Evolutionary conservation across 1,284 basidiomycete genomes (phyloP), one percentile per base, ranked within the genome.

Genomic region (Farysia itapuensis): DNA sequence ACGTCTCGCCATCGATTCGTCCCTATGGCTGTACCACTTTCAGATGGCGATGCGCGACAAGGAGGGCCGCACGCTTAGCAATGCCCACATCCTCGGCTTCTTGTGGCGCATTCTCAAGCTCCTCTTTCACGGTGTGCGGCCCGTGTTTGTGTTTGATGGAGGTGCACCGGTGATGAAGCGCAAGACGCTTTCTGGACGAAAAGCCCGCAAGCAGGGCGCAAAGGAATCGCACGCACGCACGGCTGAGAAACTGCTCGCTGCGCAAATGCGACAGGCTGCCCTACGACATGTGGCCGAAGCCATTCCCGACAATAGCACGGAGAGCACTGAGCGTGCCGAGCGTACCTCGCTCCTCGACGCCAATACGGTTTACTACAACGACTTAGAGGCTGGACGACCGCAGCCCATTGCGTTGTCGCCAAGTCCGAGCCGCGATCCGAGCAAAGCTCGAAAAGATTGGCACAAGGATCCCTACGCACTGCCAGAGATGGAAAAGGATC

Each of bases 11-110:
- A 97, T 99, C 60, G 95, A 99, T 79, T 96, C 92, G 3, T 96
- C 91, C 60, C 96, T 99, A 65, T 99, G 95, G 95, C 86, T 99
- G 52, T 98, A 99, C 49, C 75, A 77, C 45, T 77, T 77, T 34
- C 69, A 69, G 79, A 93, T 93, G 28, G 97, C 95, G 2, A 97
- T 98, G 93, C 85, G 95, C 21, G 93, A 95, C 79, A 94, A 91
- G 74, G 90, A 97, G 50, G 95, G 95, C 13, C 84, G 86, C 19
- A 90, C 84, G 9, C 80, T 99, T 29, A 84, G 88, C 48, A 97
- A 97, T 71, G 93, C 94, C 1, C 95, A 98, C 79, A 86, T 99
- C 19, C 80, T 98, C 35, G 94, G 94, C 18, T 97, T 98, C 77
- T 52, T 76, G 43, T 76, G 73, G 72, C 63, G 95, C 4, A 96